Conservation (phyloP, 2,329 filamentous ascomycete species). For the Pyrenochaeta sp. region DNA sequence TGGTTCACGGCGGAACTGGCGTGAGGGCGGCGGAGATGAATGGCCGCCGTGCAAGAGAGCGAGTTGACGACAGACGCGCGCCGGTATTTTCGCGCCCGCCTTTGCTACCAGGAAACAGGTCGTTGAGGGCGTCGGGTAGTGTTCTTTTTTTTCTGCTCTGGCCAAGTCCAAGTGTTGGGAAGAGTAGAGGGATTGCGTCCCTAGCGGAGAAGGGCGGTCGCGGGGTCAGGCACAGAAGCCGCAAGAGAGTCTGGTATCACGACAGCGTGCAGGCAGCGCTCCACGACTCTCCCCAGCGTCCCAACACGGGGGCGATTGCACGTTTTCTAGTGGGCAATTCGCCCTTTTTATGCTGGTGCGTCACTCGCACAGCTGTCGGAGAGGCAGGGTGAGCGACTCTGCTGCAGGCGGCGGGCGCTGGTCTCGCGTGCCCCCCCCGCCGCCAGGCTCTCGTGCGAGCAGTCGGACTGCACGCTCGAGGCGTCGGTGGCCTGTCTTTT, state of each 20-base stretch:
- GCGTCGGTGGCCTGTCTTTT: constrained; percentile 1
- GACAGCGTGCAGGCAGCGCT: constrained; percentile 13
- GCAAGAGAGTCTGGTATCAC: constrained; percentile 18
- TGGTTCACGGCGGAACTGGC: constrained; percentile 25
- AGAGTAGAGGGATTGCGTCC: background rate
- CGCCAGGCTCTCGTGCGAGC: constrained; percentile 6
- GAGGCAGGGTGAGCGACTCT: constrained; percentile 26
- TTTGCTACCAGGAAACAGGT: background rate
- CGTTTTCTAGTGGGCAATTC: constrained; percentile 40
- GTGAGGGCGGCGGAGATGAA: constrained; percentile 16
- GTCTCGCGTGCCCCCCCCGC: constrained; percentile 30
- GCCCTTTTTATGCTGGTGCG: constrained; percentile 21
- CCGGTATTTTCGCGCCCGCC: background rate
- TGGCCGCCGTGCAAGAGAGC: constrained; percentile 24
- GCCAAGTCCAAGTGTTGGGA: constrained; percentile 1
- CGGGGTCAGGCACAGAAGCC: constrained; percentile 10
- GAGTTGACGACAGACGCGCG: constrained; percentile 27
- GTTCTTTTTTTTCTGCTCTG: too few species aligned
- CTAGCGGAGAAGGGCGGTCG: constrained; percentile 24
- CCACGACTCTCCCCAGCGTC: constrained; percentile 30
- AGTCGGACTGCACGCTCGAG: constrained; percentile 3
- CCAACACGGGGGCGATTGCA: constrained; percentile 39
- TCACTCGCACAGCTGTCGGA: constrained; percentile 12
- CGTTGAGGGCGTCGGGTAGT: background rate
- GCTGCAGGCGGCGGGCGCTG: constrained; percentile 18